Conservation (phyloP, 345 rosid genomes). For the Mallotus nudiflorus region DNA sequence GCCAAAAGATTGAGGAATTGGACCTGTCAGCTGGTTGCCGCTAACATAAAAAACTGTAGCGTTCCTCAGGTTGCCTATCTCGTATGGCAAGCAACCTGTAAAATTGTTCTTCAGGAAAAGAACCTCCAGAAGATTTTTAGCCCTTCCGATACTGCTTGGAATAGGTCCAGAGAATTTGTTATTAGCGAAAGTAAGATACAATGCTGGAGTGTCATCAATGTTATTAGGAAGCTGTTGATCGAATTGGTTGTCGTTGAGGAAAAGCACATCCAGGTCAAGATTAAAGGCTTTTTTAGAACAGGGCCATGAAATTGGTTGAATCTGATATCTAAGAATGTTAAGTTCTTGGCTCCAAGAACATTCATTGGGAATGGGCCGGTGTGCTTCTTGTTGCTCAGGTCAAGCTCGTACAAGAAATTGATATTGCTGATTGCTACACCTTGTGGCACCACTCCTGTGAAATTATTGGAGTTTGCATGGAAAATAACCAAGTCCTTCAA, state of each 20-base stretch:
- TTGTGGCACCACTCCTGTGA: constrained; percentile 27
- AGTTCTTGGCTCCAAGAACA: constrained; percentile 22
- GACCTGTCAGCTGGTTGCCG: constrained; percentile 45
- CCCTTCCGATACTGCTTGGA: constrained; percentile 51
- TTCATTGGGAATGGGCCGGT: constrained; percentile 37
- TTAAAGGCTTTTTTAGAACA: constrained; percentile 33
- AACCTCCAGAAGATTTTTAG: constrained; percentile 39
- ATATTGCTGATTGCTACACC: not conserved
- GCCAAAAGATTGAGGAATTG: constrained; percentile 55
- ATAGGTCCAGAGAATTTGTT: constrained; percentile 49
- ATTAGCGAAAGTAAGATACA: constrained; percentile 58
- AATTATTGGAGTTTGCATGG: constrained; percentile 53
- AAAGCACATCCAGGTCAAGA: constrained; percentile 49
- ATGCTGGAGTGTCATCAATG: constrained; percentile 42
- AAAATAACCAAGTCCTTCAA: constrained; percentile 46
- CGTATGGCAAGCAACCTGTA: constrained; percentile 54
- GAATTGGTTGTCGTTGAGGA: constrained; percentile 57
- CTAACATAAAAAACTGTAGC: constrained; percentile 39
- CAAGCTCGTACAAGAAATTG: constrained; percentile 48
- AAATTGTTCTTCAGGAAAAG: constrained; percentile 51
- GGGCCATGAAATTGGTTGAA: constrained; percentile 44
- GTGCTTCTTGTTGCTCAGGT: constrained; percentile 54
- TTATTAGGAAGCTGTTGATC: constrained; percentile 36
- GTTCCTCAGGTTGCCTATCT: constrained; percentile 45
- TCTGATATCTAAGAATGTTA: constrained; percentile 55